Evolutionary conservation across 352 stramenopile genomes (phyloP).

Genomic region (Blastocystis sp.): DNA sequence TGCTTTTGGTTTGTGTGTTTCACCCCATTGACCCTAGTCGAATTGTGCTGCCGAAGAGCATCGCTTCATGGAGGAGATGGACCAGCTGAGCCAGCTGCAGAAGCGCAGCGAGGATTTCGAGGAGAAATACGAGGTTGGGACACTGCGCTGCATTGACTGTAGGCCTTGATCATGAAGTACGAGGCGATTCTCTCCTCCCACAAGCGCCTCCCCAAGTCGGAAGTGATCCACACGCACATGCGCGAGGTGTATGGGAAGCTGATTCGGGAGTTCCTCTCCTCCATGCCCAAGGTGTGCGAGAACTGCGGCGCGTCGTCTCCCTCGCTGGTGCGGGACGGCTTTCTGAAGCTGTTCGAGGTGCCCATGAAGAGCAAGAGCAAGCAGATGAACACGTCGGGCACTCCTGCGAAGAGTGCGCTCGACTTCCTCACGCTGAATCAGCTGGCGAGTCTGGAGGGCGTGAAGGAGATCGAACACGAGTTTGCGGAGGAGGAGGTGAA

Average conservation of each 20-base stretch:
- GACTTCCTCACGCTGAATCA: conserved; percentile 62
- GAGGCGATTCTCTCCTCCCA: conserved; percentile 69
- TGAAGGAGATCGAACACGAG: conserved; percentile 66
- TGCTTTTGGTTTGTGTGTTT: not conserved
- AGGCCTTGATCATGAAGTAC: conserved; percentile 79
- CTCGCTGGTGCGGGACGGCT: conserved; percentile 91
- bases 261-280: conserved; percentile 79
- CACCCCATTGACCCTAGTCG: not conserved
- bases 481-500: conserved; percentile 75
- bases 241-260: conserved; percentile 65
- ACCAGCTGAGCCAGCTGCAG: conserved; percentile 75
- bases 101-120: conserved; percentile 73
- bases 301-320: conserved; percentile 90
- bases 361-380: conserved; percentile 53
- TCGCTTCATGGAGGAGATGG: conserved; percentile 66
- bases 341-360: conserved; percentile 73
- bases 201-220: conserved; percentile 56
- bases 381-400: conserved; percentile 60
- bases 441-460: conserved; percentile 53
- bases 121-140: conserved; percentile 70
- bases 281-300: conserved; percentile 85
- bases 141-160: conserved; percentile 69
- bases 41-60: not conserved
- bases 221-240: conserved; percentile 63
- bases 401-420: conserved; percentile 72